Conservation (phyloP, 805 yeast species). For the Saccharomycopsis fodiens region DNA sequence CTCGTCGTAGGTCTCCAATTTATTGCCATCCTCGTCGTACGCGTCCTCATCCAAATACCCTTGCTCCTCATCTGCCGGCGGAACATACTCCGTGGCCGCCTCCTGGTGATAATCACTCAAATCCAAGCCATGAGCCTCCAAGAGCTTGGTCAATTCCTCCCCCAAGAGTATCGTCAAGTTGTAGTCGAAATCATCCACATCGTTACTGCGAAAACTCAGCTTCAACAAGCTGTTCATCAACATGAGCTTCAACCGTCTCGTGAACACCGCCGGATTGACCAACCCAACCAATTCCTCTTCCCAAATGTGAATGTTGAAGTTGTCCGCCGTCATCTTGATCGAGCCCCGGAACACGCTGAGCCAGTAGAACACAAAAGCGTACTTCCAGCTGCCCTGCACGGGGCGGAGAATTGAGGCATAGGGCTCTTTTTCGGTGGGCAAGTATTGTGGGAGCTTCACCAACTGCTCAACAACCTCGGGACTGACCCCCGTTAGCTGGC, state of each 20-base stretch:
- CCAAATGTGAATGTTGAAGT: conserved; percentile 49
- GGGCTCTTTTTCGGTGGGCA: conserved; percentile 33
- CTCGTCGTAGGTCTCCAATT: conserved; percentile 1
- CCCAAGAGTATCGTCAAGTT: conserved; percentile 19
- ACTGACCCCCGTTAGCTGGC: conserved; percentile 22
- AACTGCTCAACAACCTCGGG: conserved; percentile 32
- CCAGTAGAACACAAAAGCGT: conserved; percentile 45
- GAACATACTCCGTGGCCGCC: background rate
- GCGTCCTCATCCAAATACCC: background rate
- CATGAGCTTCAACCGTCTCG: conserved; percentile 34
- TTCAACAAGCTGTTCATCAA: conserved; percentile 9
- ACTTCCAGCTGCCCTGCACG: conserved; percentile 32
- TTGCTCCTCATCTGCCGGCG: conserved; percentile 1
- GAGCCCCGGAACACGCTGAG: conserved; percentile 44
- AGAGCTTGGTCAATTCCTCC: conserved; percentile 11
- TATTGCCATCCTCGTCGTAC: conserved; percentile 1
- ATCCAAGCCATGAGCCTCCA: conserved; percentile 9
- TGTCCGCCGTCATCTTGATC: conserved; percentile 41
- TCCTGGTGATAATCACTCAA: conserved; percentile 11
- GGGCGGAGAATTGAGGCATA: conserved; percentile 26
- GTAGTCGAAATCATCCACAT: conserved; percentile 25
- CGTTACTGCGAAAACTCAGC: conserved; percentile 28
- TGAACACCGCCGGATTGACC: conserved; percentile 32
- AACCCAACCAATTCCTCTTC: conserved; percentile 53
- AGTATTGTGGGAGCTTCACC: conserved; percentile 32